Percentiles rank a stretch among this genome's conserved stretches.
Conservation (phyloP, 2,329 filamentous ascomycete genomes). For the Penicillium sp. region DNA sequence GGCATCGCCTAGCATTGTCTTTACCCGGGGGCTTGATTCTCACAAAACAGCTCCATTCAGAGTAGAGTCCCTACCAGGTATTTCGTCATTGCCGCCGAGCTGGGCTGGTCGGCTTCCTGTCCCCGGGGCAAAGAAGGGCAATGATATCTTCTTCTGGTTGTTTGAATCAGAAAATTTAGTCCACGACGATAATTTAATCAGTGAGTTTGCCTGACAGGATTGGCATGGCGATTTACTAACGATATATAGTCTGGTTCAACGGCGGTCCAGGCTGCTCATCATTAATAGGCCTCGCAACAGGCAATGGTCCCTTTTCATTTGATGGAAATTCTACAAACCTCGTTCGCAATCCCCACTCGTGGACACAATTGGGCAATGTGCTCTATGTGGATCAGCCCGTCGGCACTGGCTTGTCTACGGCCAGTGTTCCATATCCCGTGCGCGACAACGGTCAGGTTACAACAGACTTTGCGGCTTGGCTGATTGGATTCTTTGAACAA, state of each 20-base stretch:
- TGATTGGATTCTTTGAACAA: slow-evolving; percentile 30
- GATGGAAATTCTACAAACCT: slow-evolving; percentile 29
- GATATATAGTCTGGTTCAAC: slow-evolving; percentile 38
- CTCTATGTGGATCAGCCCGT: slow-evolving; percentile 42
- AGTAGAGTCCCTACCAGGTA: slow-evolving; percentile 33
- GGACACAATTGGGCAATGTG: slow-evolving; percentile 36
- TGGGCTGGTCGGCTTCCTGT: slow-evolving; percentile 40
- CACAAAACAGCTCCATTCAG: slow-evolving; percentile 25
- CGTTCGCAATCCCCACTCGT: slow-evolving; percentile 28
- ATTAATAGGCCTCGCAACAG: slow-evolving; percentile 34
- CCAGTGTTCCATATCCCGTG: slow-evolving; percentile 32
- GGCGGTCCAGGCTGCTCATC: slow-evolving; percentile 41
- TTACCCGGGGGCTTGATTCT: slow-evolving; percentile 1
- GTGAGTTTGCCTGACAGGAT: slow-evolving; percentile 21
- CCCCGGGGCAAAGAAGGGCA: slow-evolving; percentile 29
- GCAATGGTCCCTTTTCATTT: slow-evolving; percentile 38
- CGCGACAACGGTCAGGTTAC: slow-evolving; percentile 31
- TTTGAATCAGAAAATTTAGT: slow-evolving; percentile 33
- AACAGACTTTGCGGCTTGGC: slow-evolving; percentile 34
- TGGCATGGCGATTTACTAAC: not conserved
- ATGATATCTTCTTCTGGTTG: slow-evolving; percentile 42
- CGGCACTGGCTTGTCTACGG: slow-evolving; percentile 38
- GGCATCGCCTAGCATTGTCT: slow-evolving; percentile 13
- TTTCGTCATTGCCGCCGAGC: slow-evolving; percentile 30
- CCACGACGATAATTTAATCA: slow-evolving; percentile 38